phyloP scores from a whole-genome alignment of 129 eudicot species.

The Centrapalus pauciflorus region DNA sequence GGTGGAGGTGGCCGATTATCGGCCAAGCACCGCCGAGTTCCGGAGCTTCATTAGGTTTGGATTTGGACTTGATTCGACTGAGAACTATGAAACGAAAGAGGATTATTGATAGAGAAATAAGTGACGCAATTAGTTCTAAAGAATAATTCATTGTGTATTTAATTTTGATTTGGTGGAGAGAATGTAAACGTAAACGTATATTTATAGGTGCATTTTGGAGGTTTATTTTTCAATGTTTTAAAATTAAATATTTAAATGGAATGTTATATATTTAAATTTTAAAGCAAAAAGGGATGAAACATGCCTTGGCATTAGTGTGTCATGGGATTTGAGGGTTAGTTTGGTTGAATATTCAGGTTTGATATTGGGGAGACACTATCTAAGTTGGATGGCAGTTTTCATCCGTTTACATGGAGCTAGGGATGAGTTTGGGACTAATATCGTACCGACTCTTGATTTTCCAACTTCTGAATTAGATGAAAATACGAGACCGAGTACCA shows the following conservation, averaged over 20 bases:
- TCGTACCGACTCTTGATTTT: too few species aligned
- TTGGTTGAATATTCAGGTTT: not conserved
- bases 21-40: slow-evolving; percentile 23
- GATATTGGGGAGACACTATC: not conserved
- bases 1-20: slow-evolving; percentile 25
- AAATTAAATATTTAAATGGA: too few species aligned
- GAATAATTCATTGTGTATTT: not conserved
- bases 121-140: not conserved
- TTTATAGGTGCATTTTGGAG: not conserved
- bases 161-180: not conserved
- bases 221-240: too few species aligned
- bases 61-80: not conserved
- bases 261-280: not conserved
- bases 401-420: too few species aligned
- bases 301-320: not conserved
- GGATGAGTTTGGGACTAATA: too few species aligned
- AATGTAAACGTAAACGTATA: not conserved
- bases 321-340: not conserved
- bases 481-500: too few species aligned
- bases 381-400: too few species aligned
- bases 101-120: not conserved
- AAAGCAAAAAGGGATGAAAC: not conserved
- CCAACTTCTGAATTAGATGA: too few species aligned
- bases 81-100: not conserved
- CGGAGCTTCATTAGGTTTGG: not conserved